These are phyloP conservation scores for Diaporthe caulivora DNA, from an alignment of 2,329 filamentous ascomycete genomes.

Conservation along the genomic window DNA sequence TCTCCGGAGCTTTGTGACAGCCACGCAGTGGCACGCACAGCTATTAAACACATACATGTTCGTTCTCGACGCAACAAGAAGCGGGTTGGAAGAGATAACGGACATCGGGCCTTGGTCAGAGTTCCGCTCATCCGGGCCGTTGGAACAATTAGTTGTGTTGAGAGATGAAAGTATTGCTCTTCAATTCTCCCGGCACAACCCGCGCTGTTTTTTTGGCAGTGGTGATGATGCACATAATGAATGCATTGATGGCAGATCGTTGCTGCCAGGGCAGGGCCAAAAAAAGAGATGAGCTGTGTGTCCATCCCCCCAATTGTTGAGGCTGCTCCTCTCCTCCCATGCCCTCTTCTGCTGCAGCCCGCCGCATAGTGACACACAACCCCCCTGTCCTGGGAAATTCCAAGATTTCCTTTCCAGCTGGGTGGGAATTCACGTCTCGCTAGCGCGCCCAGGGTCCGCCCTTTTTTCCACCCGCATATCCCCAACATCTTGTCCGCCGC, in stretches of 20 bases:
- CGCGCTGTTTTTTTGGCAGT: conserved; percentile 16
- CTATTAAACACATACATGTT: too few relatives aligned
- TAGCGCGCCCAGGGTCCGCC: conserved; percentile 32
- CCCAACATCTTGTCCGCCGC: conserved; percentile 58
- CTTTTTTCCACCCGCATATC: conserved; percentile 53
- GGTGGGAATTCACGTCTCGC: neutral
- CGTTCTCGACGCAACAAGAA: conserved; percentile 3
- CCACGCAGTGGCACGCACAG: neutral
- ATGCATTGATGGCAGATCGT: neutral
- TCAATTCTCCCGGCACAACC: conserved; percentile 10
- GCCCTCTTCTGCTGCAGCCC: neutral
- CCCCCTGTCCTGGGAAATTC: conserved; percentile 13
- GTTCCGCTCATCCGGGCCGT: conserved; percentile 15
- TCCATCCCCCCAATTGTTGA: conserved; percentile 39
- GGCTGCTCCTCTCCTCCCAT: conserved; percentile 14
- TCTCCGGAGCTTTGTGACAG: conserved; percentile 31
- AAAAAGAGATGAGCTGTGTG: conserved; percentile 20
- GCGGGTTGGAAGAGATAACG: neutral
- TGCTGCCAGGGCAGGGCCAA: neutral
- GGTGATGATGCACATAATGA: conserved; percentile 5
- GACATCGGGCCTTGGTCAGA: neutral
- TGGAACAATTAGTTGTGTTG: conserved; percentile 4
- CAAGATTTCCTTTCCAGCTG: neutral
- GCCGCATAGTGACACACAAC: conserved; percentile 3
- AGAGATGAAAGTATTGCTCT: conserved; percentile 1